Conservation (phyloP, 2,329 filamentous ascomycete species). For the Fusarium sp. region DNA sequence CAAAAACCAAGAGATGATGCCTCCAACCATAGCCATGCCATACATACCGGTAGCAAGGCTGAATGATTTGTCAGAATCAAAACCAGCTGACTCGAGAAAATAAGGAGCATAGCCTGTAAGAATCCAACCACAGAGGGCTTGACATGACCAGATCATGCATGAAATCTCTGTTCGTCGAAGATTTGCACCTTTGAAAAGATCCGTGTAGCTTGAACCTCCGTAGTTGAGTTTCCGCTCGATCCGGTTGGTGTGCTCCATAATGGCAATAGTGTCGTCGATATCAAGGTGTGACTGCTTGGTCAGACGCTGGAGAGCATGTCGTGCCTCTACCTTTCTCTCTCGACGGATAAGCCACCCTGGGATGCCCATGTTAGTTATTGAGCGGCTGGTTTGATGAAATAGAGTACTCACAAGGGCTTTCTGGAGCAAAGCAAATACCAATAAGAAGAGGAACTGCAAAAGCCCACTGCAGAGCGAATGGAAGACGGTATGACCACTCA, state of each 20-base stretch:
- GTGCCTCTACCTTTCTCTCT: slow-evolving; percentile 48
- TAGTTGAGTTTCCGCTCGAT: slow-evolving; percentile 53
- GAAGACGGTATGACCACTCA: slow-evolving; percentile 46
- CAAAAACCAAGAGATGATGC: slow-evolving; percentile 54
- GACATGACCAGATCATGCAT: slow-evolving; percentile 41
- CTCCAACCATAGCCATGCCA: slow-evolving; percentile 54
- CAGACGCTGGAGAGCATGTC: slow-evolving; percentile 47
- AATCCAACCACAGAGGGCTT: slow-evolving; percentile 39
- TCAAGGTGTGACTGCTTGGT: slow-evolving; percentile 43
- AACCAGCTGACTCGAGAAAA: slow-evolving; percentile 57
- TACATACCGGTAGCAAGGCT: slow-evolving; percentile 54
- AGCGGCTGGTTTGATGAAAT: fast-evolving
- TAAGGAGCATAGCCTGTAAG: slow-evolving; percentile 47
- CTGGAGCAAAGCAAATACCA: slow-evolving; percentile 51
- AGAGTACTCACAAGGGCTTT: slow-evolving; percentile 47
- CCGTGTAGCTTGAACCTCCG: slow-evolving; percentile 45
- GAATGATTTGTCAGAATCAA: slow-evolving; percentile 52
- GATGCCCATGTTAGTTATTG: background rate
- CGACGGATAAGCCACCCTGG: slow-evolving; percentile 52
- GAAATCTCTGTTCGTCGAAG: slow-evolving; percentile 45
- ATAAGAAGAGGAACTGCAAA: slow-evolving; percentile 53
- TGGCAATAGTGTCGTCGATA: slow-evolving; percentile 57
- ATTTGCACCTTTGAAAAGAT: slow-evolving; percentile 39
- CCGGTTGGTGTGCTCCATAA: slow-evolving; percentile 55
- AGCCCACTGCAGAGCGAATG: slow-evolving; percentile 56